Conservation (phyloP, 225 moss, liverwort and hornwort species). For the Pseudisothecium myosuroides region DNA sequence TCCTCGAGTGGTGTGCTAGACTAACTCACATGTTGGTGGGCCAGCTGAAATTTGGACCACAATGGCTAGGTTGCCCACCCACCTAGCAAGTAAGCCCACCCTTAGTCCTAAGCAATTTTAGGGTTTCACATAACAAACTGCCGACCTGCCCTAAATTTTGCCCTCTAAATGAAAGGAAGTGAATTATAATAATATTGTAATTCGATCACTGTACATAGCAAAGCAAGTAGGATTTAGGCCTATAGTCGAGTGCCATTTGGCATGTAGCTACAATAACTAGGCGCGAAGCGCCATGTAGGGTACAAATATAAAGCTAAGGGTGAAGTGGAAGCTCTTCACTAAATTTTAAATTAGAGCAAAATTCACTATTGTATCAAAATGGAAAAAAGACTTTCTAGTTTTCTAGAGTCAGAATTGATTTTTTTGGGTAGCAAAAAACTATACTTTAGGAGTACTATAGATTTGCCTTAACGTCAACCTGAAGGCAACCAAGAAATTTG, state of each 20-base stretch:
- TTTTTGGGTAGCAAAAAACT: background rate
- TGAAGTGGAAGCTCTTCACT: background rate
- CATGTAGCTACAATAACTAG: too few relatives aligned
- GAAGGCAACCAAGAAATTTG: background rate
- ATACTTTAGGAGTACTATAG: background rate
- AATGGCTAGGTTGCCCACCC: too few relatives aligned
- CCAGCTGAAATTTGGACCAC: too few relatives aligned
- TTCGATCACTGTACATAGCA: too few relatives aligned
- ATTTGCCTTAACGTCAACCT: background rate
- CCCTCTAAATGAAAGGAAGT: too few relatives aligned
- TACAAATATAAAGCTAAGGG: background rate
- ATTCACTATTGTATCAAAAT: background rate
- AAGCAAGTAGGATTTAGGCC: background rate
- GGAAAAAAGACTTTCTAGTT: background rate
- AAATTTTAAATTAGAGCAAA: background rate
- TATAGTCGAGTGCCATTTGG: background rate
- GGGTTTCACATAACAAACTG: too few relatives aligned
- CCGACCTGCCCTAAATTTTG: too few relatives aligned
- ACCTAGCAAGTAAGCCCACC: too few relatives aligned
- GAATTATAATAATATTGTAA: too few relatives aligned
- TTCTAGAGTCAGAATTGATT: background rate
- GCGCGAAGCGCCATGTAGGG: rapidly evolving
- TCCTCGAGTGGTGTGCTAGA: too few relatives aligned
- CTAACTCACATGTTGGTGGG: too few relatives aligned
- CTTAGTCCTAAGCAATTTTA: too few relatives aligned